Evolutionary conservation across 169 alveolate genomes (phyloP).

Genomic region (Plasmodium inui): DNA sequence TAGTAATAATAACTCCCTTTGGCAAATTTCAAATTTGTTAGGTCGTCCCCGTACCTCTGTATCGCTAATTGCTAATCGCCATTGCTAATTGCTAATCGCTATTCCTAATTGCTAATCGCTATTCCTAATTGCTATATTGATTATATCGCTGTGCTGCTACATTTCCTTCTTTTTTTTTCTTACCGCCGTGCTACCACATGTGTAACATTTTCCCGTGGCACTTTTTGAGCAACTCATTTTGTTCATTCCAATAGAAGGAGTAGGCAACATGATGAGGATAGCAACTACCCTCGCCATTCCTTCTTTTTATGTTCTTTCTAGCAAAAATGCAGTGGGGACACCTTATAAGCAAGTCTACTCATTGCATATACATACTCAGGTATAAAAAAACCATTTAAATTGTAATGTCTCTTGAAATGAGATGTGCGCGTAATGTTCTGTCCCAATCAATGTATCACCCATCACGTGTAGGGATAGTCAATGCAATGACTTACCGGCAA

Average conservation of each 20-base stretch:
- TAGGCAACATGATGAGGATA: too few species aligned
- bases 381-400: neutral
- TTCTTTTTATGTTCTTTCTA: neutral
- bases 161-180: neutral
- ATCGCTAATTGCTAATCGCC: neutral
- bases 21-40: neutral
- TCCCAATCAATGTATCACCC: neutral
- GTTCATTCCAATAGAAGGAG: too few species aligned
- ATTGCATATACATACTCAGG: neutral
- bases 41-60: neutral
- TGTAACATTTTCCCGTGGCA: neutral
- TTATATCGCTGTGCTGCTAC: neutral
- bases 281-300: neutral
- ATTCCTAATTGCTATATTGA: neutral
- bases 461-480: neutral
- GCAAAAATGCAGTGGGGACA: neutral
- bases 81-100: too few species aligned
- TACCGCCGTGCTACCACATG: neutral
- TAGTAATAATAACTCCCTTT: neutral
- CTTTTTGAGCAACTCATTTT: neutral
- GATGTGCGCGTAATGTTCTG: neutral
- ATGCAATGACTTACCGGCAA: neutral
- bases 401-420: neutral
- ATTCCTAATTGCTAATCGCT: too few species aligned
- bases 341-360: neutral